Evolutionary conservation across 805 yeast genomes (phyloP).

Genomic region (Schwanniomyces pseudopolymorphus): DNA sequence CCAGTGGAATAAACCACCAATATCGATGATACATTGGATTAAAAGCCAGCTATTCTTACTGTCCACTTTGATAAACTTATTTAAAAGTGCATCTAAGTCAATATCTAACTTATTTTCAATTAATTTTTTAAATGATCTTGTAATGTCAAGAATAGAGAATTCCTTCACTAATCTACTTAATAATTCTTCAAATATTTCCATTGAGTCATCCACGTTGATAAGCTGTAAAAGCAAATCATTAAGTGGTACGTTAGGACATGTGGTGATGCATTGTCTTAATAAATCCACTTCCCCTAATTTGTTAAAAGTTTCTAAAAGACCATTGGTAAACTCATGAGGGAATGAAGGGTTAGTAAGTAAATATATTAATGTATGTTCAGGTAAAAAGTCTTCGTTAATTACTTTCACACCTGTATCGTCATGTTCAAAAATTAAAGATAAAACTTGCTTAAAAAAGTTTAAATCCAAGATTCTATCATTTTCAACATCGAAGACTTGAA

Average conservation of each 20-base stretch:
- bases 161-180: constrained; percentile 67
- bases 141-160: constrained; percentile 58
- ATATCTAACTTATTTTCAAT: constrained; percentile 20
- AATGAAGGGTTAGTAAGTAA: constrained; percentile 85
- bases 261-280: constrained; percentile 77
- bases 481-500: constrained; percentile 58
- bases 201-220: constrained; percentile 48
- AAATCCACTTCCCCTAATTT: constrained; percentile 53
- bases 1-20: constrained; percentile 72
- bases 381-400: constrained; percentile 32
- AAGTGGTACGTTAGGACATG: constrained; percentile 69
- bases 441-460: constrained; percentile 48
- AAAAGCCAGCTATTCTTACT: constrained; percentile 57
- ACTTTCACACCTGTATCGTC: constrained; percentile 20
- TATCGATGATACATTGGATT: constrained; percentile 66
- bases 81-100: constrained; percentile 39
- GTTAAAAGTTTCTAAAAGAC: constrained; percentile 52
- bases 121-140: constrained; percentile 43
- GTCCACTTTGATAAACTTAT: constrained; percentile 34
- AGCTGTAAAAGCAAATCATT: constrained; percentile 64
- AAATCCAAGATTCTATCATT: constrained; percentile 65
- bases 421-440: constrained; percentile 38
- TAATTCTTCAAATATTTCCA: constrained; percentile 66
- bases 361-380: constrained; percentile 65
- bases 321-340: constrained; percentile 58